These are phyloP conservation scores for Pezicula neosporulosa DNA, from an alignment of 2,329 filamentous ascomycete genomes.

Conservation along the genomic window DNA sequence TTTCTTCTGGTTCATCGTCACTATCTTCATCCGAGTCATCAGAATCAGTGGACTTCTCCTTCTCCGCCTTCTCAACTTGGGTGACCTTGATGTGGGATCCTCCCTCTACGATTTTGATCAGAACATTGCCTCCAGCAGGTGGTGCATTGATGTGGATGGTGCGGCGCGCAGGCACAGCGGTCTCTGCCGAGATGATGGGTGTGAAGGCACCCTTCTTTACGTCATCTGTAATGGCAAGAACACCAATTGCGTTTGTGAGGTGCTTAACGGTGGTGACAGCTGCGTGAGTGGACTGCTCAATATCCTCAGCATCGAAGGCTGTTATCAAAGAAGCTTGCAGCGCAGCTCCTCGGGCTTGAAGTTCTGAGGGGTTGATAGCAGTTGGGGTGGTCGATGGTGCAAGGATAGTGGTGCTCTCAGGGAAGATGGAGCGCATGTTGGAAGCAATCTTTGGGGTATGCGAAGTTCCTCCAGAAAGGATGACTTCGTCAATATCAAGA, in stretches of 20 bases:
- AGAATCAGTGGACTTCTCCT: slow-evolving; percentile 54
- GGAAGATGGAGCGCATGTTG: slow-evolving; percentile 78
- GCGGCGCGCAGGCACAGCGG: slow-evolving; percentile 83
- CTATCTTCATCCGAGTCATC: slow-evolving; percentile 55
- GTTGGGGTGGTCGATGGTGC: slow-evolving; percentile 75
- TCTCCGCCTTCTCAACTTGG: slow-evolving; percentile 70
- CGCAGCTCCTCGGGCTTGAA: slow-evolving; percentile 83
- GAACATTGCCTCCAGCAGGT: slow-evolving; percentile 79
- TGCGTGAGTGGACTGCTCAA: slow-evolving; percentile 93
- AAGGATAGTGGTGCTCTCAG: slow-evolving; percentile 71
- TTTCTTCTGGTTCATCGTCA: slow-evolving; percentile 82
- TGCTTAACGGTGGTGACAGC: slow-evolving; percentile 94
- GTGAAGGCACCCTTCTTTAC: slow-evolving; percentile 67
- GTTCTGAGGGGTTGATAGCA: slow-evolving; percentile 91
- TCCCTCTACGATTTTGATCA: slow-evolving; percentile 87
- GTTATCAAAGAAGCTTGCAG: slow-evolving; percentile 93
- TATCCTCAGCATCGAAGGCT: slow-evolving; percentile 90
- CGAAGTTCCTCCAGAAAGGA: slow-evolving; percentile 86
- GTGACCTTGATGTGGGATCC: slow-evolving; percentile 89
- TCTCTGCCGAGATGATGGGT: slow-evolving; percentile 80
- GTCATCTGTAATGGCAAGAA: slow-evolving; percentile 63
- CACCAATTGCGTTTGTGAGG: slow-evolving; percentile 82
- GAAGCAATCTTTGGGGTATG: slow-evolving; percentile 91
- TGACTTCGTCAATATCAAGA: slow-evolving; percentile 90
- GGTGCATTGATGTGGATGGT: slow-evolving; percentile 75